Evolutionary conservation across 2,329 filamentous ascomycete species (phyloP), one percentile per base, ranked within the genome.

Genomic region (Neophaeococcomyces aloes): DNA sequence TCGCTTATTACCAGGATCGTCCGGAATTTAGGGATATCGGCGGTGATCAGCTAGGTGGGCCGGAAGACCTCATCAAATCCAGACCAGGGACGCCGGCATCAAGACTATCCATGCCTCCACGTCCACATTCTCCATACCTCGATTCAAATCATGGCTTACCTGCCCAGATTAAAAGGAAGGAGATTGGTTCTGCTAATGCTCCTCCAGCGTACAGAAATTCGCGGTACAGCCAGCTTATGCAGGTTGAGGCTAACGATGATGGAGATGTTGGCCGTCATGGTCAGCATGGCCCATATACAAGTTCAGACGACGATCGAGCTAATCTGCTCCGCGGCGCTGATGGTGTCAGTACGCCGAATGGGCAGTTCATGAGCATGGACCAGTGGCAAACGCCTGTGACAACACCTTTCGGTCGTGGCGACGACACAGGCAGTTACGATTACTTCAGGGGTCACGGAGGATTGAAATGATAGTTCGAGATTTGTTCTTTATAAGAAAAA

Each of bases 1-100:
- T 93, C 59, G 80, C 86, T 48, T 89, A 86, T 65, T 96, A 81
- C 71, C 95, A 94, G 64, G 82, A 94, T 61, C 75, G 86, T 1
- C 76, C 84, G 2, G 89, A 95, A 54, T 95, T 96, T 64, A 81
- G 87, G 8, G 85, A 91, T 43, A 83, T 87, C 52, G 86, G 86
- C n/a, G 87, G 83, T 4, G 83, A 83, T 17, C 64, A 70, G 44
- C 68, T 68, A 46, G 65, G 66, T 38, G 57, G 63, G 5, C 61
- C 65, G 7, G 65, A 66, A 8, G 67, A 70, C 48, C 51, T 68
- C 15, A 65, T 70, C 37, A 64, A 60, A 13, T 65, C 68, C 42
- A 61, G 67, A 14, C 67, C 64, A 8, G 61, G 63, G 3, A 69
- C 67, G 2, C 66, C 66, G 1, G 58, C 59, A 31, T 63, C 58